Conservation (phyloP, 352 stramenopile species). For the Thalassiosira exigua region DNA sequence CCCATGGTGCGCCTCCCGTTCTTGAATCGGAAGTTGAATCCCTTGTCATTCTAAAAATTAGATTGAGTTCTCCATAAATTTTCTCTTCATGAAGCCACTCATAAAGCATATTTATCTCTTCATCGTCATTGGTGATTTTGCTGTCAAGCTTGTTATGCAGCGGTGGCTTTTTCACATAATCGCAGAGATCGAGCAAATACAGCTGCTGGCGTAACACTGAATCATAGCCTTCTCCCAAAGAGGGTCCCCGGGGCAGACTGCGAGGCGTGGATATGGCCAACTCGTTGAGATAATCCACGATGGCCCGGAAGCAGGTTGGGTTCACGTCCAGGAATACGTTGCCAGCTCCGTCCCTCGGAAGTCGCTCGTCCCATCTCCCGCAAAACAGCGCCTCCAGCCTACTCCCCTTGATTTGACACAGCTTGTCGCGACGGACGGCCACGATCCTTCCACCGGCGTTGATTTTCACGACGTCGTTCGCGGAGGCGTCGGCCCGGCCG, state of each 20-base stretch:
- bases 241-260: not conserved
- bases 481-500: not conserved
- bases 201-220: not conserved
- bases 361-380: slow-evolving; percentile 13
- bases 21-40: not conserved
- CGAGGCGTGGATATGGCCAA: not conserved
- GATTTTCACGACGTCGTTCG: slow-evolving; percentile 14
- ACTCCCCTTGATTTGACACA: slow-evolving; percentile 8
- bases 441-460: slow-evolving; percentile 19
- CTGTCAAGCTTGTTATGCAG: not conserved
- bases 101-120: slow-evolving; percentile 2
- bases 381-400: slow-evolving; percentile 23
- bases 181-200: slow-evolving; percentile 2
- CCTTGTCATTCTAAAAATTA: slow-evolving; percentile 16
- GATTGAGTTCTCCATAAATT: slow-evolving; percentile 7
- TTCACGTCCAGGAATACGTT: slow-evolving; percentile 22
- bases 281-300: slow-evolving; percentile 30
- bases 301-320: slow-evolving; percentile 6
- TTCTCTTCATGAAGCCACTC: slow-evolving; percentile 25
- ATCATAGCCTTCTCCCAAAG: slow-evolving; percentile 13
- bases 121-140: slow-evolving; percentile 1
- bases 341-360: slow-evolving; percentile 7
- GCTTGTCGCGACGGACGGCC: not conserved
- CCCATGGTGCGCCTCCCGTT: not conserved
- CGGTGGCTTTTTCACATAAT: not conserved